These are phyloP conservation scores for Chaetomiaceae sp. DNA, from an alignment of 2,329 filamentous ascomycete species.

Conservation along the genomic window DNA sequence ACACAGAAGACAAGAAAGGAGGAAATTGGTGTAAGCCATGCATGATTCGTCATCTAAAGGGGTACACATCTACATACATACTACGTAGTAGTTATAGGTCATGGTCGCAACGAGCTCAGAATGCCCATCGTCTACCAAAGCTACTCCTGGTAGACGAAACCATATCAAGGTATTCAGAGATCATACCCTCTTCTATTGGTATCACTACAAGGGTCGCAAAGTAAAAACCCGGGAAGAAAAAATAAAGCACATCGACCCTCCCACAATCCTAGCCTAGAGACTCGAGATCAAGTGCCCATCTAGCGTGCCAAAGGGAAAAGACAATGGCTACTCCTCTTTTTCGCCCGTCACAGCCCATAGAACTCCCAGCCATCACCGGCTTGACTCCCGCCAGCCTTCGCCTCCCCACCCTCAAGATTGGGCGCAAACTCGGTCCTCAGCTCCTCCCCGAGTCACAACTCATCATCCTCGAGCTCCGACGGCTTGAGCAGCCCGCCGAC, in stretches of 20 bases:
- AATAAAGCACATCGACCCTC: conserved; percentile 1
- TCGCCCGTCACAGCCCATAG: conserved; percentile 50
- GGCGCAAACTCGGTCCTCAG: conserved; percentile 58
- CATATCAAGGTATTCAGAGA: too few species aligned
- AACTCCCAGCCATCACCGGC: conserved; percentile 59
- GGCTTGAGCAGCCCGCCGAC: conserved; percentile 95
- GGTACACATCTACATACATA: too few species aligned
- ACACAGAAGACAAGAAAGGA: too few species aligned
- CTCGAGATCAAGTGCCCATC: not conserved
- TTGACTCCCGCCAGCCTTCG: not conserved
- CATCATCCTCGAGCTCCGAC: conserved; percentile 89
- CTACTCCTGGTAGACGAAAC: too few species aligned
- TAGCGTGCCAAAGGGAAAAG: not conserved
- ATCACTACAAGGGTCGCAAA: conserved; percentile 21
- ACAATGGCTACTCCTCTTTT: not conserved
- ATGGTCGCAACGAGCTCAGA: too few species aligned
- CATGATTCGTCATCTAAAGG: too few species aligned
- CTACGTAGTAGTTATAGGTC: too few species aligned
- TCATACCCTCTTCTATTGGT: conserved; percentile 23
- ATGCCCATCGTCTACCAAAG: too few species aligned
- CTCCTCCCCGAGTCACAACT: conserved; percentile 74
- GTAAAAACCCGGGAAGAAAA: conserved; percentile 2
- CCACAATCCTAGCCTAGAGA: not conserved
- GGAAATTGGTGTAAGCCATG: too few species aligned
- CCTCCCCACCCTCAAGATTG: conserved; percentile 23